phyloP scores from a whole-genome alignment of 305 asterid genomes.

The Fraxinus platypoda region DNA sequence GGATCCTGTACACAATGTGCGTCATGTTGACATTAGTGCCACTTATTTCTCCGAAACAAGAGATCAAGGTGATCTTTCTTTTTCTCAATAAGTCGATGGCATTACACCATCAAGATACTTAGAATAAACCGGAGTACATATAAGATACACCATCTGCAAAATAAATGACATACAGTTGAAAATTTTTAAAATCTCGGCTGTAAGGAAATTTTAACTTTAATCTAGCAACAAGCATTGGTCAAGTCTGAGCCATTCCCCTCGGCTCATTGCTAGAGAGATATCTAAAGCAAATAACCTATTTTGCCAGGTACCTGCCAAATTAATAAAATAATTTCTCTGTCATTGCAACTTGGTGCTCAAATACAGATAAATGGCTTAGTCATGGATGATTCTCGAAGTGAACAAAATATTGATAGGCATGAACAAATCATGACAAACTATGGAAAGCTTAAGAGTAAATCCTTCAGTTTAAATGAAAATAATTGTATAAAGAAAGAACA shows the following conservation, averaged over 20 bases:
- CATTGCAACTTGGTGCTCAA: background rate
- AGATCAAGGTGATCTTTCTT: background rate
- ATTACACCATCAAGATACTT: background rate
- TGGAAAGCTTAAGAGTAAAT: background rate
- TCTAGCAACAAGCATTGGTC: conserved; percentile 50
- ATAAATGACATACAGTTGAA: background rate
- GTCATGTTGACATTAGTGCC: background rate
- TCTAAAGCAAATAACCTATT: no score
- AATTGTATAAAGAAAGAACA: background rate
- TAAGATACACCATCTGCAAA: background rate
- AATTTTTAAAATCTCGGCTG: no score
- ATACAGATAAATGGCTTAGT: background rate
- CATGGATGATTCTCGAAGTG: background rate
- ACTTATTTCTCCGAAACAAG: background rate
- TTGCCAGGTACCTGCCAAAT: no score
- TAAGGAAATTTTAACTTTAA: conserved; percentile 28
- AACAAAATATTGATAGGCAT: background rate
- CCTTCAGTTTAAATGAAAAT: background rate
- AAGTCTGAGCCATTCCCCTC: no score
- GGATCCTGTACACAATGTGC: background rate
- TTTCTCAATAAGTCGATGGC: background rate
- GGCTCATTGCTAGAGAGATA: no score
- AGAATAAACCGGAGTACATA: background rate
- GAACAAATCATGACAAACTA: background rate
- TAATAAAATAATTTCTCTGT: no score